A percentile compares a stretch with the other conserved stretches of the same genome.
These are phyloP conservation scores for Ophiostoma ulmi DNA, from an alignment of 2,329 filamentous ascomycete genomes.

Conservation along the genomic window DNA sequence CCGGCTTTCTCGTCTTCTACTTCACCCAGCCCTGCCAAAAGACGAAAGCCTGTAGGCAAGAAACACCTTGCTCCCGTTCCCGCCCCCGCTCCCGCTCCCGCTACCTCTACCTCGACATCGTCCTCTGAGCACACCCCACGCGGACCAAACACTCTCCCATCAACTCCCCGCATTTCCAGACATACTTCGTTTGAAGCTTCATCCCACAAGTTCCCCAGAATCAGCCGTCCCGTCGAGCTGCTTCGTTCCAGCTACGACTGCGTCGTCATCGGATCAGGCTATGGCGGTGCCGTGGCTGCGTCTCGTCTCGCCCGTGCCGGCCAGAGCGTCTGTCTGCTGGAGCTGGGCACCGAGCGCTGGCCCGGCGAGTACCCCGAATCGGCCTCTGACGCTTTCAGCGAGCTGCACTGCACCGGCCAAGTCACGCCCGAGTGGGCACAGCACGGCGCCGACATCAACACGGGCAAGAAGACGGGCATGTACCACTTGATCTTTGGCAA, in stretches of 20 bases:
- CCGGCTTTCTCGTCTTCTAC: background rate
- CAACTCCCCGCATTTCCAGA: conserved; percentile 19
- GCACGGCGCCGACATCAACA: conserved; percentile 41
- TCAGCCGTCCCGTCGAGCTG: conserved; percentile 53
- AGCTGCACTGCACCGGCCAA: conserved; percentile 54
- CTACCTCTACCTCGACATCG: background rate
- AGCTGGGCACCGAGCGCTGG: conserved; percentile 61
- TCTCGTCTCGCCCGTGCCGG: conserved; percentile 58
- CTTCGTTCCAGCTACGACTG: conserved; percentile 57
- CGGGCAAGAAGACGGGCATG: conserved; percentile 54
- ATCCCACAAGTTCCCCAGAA: conserved; percentile 43
- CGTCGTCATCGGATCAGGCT: conserved; percentile 64
- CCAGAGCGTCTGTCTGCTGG: conserved; percentile 59
- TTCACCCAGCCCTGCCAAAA: background rate
- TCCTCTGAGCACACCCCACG: background rate
- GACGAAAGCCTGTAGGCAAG: background rate
- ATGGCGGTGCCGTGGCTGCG: conserved; percentile 62
- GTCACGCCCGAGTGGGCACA: conserved; percentile 39
- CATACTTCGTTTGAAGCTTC: conserved; percentile 23
- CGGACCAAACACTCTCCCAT: conserved; percentile 27
- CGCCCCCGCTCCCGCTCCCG: background rate
- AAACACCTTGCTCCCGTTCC: background rate
- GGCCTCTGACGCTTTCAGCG: conserved; percentile 42
- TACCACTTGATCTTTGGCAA: conserved; percentile 60
- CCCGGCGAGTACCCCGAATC: conserved; percentile 58